Percentiles rank a stretch among this genome's conserved stretches.
These are phyloP conservation scores for Scolecobasidium constrictum DNA, from an alignment of 2,329 filamentous ascomycete species.

Conservation along the genomic window DNA sequence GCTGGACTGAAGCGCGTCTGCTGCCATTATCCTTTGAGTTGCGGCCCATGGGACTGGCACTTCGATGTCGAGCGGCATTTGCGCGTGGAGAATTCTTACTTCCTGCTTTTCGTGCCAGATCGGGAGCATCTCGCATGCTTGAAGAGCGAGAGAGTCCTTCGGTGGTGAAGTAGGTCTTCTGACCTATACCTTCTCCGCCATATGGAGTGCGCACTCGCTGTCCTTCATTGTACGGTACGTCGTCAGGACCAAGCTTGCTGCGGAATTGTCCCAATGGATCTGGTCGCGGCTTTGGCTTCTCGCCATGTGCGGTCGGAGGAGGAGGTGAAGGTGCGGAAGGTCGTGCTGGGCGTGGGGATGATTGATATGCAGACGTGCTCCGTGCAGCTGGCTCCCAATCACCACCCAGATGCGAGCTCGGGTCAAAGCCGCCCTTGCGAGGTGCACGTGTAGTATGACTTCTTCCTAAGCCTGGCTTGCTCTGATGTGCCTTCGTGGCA, in stretches of 20 bases:
- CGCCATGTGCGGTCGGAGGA: conserved; percentile 2
- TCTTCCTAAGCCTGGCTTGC: conserved; percentile 16
- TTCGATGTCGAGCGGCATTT: conserved; percentile 8
- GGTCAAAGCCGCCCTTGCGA: conserved; percentile 10
- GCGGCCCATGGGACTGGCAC: conserved; percentile 8
- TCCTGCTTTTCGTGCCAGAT: conserved; percentile 5
- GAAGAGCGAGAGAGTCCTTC: conserved; percentile 41
- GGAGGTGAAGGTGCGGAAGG: conserved; percentile 5
- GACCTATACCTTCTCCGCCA: conserved; percentile 37
- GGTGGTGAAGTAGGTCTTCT: conserved; percentile 45
- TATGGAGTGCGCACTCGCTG: conserved; percentile 44
- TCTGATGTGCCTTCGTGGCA: conserved; percentile 10
- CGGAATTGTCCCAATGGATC: not conserved
- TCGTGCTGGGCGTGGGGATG: not conserved
- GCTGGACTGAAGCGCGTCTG: not conserved
- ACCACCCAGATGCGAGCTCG: conserved; percentile 3
- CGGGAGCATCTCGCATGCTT: conserved; percentile 40
- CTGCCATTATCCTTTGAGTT: not conserved
- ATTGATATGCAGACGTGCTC: conserved; percentile 7
- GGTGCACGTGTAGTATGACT: conserved; percentile 6
- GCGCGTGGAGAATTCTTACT: conserved; percentile 1
- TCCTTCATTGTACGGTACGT: conserved; percentile 33
- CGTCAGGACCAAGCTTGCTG: conserved; percentile 10
- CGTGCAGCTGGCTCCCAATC: conserved; percentile 10
- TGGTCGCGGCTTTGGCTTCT: not conserved